These are phyloP conservation scores for Apophysomyces elegans DNA, from an alignment of 371 early-diverging fungal genomes.

Conservation along the genomic window DNA sequence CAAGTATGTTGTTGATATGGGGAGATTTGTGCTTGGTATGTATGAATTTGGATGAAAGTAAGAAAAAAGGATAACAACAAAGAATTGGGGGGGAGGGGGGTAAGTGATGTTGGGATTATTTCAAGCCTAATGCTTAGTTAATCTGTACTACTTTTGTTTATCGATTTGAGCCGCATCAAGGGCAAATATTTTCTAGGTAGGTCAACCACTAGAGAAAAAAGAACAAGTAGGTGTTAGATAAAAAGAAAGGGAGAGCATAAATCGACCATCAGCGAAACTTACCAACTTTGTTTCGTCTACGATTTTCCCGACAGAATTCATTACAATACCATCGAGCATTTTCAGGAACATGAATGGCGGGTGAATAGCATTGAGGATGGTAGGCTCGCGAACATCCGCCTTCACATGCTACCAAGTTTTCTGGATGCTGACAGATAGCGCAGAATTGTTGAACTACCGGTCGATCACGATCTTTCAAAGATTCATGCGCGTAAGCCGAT, in stretches of 20 bases:
- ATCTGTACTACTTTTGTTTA: constrained; percentile 12
- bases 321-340: constrained; percentile 71
- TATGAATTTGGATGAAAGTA: not conserved
- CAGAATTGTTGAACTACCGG: constrained; percentile 79
- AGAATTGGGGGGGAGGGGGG: not conserved
- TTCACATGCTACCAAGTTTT: constrained; percentile 68
- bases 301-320: constrained; percentile 64
- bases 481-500: constrained; percentile 67
- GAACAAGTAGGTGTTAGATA: not conserved
- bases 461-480: constrained; percentile 68
- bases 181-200: constrained; percentile 63
- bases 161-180: constrained; percentile 42
- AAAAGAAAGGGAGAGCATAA: constrained; percentile 3
- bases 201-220: constrained; percentile 45
- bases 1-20: not conserved
- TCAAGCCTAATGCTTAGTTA: constrained; percentile 7
- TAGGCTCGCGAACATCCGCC: constrained; percentile 75
- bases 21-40: not conserved
- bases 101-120: not conserved
- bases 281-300: constrained; percentile 57
- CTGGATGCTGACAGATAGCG: constrained; percentile 29
- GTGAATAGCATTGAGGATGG: constrained; percentile 65
- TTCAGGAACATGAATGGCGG: constrained; percentile 18
- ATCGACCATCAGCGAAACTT: constrained; percentile 14
- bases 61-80: constrained; percentile 1